Base-by-base conservation (phyloP, 2,329 filamentous ascomycete genomes). In the Falciphora oryzae region DNA sequence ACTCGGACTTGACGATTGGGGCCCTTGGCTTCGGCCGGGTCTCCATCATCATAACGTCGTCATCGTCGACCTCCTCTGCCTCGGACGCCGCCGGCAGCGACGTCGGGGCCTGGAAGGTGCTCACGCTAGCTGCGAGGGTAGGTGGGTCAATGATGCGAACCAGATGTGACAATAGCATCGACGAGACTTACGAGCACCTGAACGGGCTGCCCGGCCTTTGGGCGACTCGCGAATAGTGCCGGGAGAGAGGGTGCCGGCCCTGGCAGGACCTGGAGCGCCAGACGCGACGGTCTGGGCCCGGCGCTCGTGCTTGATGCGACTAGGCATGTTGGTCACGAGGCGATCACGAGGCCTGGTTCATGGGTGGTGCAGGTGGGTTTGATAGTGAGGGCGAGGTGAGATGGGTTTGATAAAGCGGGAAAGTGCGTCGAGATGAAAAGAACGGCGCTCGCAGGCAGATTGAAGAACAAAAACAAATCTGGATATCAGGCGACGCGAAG, bases 41-140 rank as follows among this genome's bases (percentile, higher is more conserved):
- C 57, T 75, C 64, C 70, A 75, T 70, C 25, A 76, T 65, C 0
- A 75, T 50, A 1, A 66, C 61, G 6, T 69, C 70, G 4, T 69
- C 70, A 3, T 70, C 69, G 7, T 70, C 69, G 3, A 69, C 68
- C 8, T 71, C 65, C 63, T 4, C 38, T 38, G 11, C 60, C 3
- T 44, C 64, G 22, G 29, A 28, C 1, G 57, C 44, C 31, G 63
- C 65, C 6, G 64, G 57, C 16, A 56, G 58, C 18, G 66, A 53
- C 7, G 44, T 29, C 4, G 44, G 53, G 27, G 59, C 63, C 27
- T 29, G 61, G 1, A 67, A 65, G 57, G 73, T 75, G 59, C 68
- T 67, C 18, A 72, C 67, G 58, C 73, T 76, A 57, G 73, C 74
- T 75, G 66, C 31, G 11, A 7, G 13, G 1, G 18, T 22, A 4